Evolutionary conservation across 139 green algal genomes (phyloP).

Genomic region (Tetradesmus obliquus): DNA sequence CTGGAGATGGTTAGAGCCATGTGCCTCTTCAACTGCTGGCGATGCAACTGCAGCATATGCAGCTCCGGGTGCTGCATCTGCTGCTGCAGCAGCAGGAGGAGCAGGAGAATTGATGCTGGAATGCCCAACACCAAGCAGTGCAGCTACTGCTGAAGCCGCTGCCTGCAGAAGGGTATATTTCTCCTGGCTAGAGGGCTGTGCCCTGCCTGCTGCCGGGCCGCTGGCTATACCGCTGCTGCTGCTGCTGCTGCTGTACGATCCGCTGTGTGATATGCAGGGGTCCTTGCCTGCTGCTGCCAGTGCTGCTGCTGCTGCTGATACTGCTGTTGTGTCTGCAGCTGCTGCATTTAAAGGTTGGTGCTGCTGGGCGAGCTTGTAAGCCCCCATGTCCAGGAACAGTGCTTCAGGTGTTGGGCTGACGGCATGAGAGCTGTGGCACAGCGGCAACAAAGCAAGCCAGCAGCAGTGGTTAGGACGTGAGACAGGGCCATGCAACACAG

Average conservation of each 20-base stretch:
- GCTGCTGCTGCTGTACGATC: background rate
- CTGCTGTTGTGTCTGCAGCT: background rate
- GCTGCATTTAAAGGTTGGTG: background rate
- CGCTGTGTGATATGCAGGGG: background rate
- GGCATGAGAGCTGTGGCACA: background rate
- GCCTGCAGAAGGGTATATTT: background rate
- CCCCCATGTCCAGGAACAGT: slow-evolving; percentile 58
- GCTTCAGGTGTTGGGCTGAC: slow-evolving; percentile 15
- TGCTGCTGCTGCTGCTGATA: background rate
- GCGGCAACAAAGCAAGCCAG: background rate
- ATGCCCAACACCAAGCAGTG: background rate
- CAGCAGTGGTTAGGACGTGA: background rate
- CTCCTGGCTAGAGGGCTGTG: background rate
- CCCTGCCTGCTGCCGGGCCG: background rate
- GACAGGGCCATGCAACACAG: too few relatives aligned
- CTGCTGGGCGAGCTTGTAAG: slow-evolving; percentile 19
- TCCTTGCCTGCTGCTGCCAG: background rate
- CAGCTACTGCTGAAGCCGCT: background rate
- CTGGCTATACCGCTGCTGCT: background rate
- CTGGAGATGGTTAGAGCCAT: background rate
- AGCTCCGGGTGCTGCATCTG: background rate
- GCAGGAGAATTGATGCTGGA: background rate
- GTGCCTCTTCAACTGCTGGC: background rate
- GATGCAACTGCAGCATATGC: background rate
- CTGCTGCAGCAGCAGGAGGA: background rate